A percentile compares a stretch with the other conserved stretches of the same genome.
phyloP scores from a whole-genome alignment of 2,329 filamentous ascomycete genomes.

The Phialophora tarda region DNA sequence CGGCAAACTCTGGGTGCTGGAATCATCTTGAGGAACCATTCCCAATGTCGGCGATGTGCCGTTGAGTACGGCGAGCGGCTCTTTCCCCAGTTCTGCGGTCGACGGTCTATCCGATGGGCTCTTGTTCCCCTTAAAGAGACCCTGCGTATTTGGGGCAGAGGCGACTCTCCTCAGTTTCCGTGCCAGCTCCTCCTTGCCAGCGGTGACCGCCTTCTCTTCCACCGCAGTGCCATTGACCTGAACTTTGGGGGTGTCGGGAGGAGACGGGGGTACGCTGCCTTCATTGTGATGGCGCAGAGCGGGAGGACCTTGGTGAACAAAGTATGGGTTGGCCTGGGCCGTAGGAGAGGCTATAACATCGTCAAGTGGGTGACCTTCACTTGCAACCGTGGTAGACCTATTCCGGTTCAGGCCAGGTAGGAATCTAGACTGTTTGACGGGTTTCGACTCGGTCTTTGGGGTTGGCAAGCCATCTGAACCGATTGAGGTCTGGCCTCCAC shows the following conservation, averaged over 20 bases:
- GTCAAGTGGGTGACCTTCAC: slow-evolving; percentile 88
- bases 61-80: slow-evolving; percentile 69
- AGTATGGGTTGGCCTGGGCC: slow-evolving; percentile 95
- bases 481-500: slow-evolving; percentile 51
- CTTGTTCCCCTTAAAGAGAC: slow-evolving; percentile 70
- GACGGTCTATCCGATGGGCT: slow-evolving; percentile 72
- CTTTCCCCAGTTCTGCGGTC: slow-evolving; percentile 85
- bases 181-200: slow-evolving; percentile 91
- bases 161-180: slow-evolving; percentile 91
- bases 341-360: slow-evolving; percentile 85
- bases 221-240: slow-evolving; percentile 71
- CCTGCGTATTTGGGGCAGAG: slow-evolving; percentile 95
- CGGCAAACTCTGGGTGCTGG: slow-evolving; percentile 48
- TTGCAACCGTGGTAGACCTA: slow-evolving; percentile 86
- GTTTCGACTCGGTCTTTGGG: slow-evolving; percentile 64
- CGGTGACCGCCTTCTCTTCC: slow-evolving; percentile 71
- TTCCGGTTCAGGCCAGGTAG: slow-evolving; percentile 86
- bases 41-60: slow-evolving; percentile 59
- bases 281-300: slow-evolving; percentile 94
- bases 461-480: slow-evolving; percentile 52
- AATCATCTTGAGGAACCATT: slow-evolving; percentile 56
- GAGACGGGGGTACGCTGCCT: slow-evolving; percentile 87
- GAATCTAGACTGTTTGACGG: slow-evolving; percentile 84
- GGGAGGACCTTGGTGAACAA: slow-evolving; percentile 92
- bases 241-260: slow-evolving; percentile 83